A percentile compares a stretch with the other conserved stretches of the same genome.
Evolutionary conservation across 2,329 filamentous ascomycete species (phyloP).

Genomic region (Penicillium paneum): DNA sequence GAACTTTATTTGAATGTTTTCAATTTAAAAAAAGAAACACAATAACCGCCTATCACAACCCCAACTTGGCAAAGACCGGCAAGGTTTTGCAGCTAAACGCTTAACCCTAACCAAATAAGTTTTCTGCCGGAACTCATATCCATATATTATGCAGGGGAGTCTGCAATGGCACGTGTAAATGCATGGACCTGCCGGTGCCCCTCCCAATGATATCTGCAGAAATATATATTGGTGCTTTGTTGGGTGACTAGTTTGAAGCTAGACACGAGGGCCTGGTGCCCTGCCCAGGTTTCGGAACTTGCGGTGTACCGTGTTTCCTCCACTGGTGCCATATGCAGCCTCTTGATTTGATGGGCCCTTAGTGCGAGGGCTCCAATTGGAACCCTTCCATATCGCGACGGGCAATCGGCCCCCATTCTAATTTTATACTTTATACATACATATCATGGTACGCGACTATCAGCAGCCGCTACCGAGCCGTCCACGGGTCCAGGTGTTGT

Average conservation of each 20-base stretch:
- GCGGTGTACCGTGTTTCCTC: neutral
- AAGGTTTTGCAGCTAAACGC: neutral
- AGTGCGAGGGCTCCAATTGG: neutral
- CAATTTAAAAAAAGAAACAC: neutral
- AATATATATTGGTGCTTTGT: neutral
- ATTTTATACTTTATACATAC: neutral
- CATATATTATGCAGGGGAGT: neutral
- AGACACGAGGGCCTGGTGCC: neutral
- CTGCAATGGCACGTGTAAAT: neutral
- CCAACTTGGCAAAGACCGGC: neutral
- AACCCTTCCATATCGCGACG: neutral
- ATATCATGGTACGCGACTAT: neutral
- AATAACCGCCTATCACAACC: neutral
- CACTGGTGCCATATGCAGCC: neutral
- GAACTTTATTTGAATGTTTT: neutral
- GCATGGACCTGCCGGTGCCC: neutral
- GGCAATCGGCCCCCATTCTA: neutral
- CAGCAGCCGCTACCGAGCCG: neutral
- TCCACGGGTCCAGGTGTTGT: neutral
- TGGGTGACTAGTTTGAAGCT: neutral
- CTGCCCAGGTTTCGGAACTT: neutral
- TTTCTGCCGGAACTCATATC: constrained; percentile 4
- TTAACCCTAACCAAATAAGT: constrained; percentile 2
- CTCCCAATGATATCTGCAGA: neutral
- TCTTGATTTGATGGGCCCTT: neutral